Evolutionary conservation across 2,329 filamentous ascomycete species (phyloP).

Genomic region (Phoma herbarum): DNA sequence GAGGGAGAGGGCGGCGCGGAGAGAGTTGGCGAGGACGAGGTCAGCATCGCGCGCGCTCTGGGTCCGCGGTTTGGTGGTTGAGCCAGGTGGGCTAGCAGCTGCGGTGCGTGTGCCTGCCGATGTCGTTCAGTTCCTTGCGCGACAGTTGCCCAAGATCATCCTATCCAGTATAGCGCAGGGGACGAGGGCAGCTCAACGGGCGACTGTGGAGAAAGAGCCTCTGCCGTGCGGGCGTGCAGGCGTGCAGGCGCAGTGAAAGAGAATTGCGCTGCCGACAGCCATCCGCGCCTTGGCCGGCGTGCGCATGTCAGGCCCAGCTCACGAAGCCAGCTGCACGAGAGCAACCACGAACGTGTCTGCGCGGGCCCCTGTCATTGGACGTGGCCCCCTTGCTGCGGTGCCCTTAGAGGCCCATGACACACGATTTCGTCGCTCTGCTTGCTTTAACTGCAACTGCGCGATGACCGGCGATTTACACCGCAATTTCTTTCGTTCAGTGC

Average conservation of each 20-base stretch:
- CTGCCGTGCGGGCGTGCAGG: constrained; percentile 8
- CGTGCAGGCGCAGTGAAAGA: constrained; percentile 9
- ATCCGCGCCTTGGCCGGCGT: constrained; percentile 16
- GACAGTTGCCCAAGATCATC: constrained; percentile 27
- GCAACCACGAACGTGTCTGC: constrained; percentile 18
- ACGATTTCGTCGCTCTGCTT: constrained; percentile 7
- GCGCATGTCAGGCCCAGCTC: neutral
- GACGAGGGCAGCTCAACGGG: neutral
- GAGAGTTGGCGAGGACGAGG: constrained; percentile 48
- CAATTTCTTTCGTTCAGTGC: constrained; percentile 14
- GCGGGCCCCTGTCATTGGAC: constrained; percentile 10
- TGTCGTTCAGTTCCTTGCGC: constrained; percentile 10
- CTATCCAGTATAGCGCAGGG: constrained; percentile 24
- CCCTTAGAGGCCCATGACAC: constrained; percentile 16
- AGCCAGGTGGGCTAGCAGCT: neutral
- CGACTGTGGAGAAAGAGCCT: constrained; percentile 16
- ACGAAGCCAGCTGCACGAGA: constrained; percentile 7
- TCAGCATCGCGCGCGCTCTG: constrained; percentile 40
- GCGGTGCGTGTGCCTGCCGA: neutral
- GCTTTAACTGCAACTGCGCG: neutral
- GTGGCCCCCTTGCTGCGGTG: neutral
- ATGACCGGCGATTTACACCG: constrained; percentile 23
- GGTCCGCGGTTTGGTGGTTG: constrained; percentile 13
- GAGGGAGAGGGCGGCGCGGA: constrained; percentile 50
- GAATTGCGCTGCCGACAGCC: constrained; percentile 17